phyloP scores from a whole-genome alignment of 306 rosid species.

The Lablab purpureus region DNA sequence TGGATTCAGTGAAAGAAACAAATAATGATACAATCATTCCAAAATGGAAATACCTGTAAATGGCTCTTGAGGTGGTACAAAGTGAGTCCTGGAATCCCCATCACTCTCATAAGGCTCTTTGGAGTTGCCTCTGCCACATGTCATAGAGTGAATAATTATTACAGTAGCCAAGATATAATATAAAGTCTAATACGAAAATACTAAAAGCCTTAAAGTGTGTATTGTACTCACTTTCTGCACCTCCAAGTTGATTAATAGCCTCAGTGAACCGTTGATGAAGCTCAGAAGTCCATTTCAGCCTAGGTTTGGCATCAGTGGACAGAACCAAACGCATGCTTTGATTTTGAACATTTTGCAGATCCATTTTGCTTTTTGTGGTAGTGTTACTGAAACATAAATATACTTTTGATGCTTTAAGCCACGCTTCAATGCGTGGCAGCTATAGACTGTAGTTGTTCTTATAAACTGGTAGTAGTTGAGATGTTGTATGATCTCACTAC shows the following conservation, averaged over 20 bases:
- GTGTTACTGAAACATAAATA: conserved; percentile 56
- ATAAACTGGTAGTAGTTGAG: conserved; percentile 62
- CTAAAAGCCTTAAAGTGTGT: neutral
- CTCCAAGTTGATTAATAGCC: conserved; percentile 81
- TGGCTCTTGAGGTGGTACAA: conserved; percentile 94
- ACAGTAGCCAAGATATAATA: conserved; percentile 30
- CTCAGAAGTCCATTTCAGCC: conserved; percentile 91
- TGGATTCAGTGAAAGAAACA: conserved; percentile 34
- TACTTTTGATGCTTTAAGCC: conserved; percentile 48
- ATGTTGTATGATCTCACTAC: conserved; percentile 71
- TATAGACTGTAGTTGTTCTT: conserved; percentile 55
- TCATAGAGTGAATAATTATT: neutral
- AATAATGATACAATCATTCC: conserved; percentile 31
- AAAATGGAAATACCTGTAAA: conserved; percentile 66
- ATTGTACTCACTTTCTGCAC: conserved; percentile 74
- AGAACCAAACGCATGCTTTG: conserved; percentile 80
- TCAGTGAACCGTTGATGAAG: conserved; percentile 82
- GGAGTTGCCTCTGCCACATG: conserved; percentile 82
- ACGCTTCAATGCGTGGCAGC: conserved; percentile 55
- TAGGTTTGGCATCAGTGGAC: conserved; percentile 92
- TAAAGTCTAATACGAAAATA: conserved; percentile 16
- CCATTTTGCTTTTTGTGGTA: conserved; percentile 49
- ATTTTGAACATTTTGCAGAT: conserved; percentile 54
- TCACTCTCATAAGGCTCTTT: conserved; percentile 78
- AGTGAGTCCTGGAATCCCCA: conserved; percentile 84